Evolutionary conservation across 2,329 filamentous ascomycete genomes (phyloP), one percentile per base, ranked within the genome.

Genomic region (Penicillium sp.): DNA sequence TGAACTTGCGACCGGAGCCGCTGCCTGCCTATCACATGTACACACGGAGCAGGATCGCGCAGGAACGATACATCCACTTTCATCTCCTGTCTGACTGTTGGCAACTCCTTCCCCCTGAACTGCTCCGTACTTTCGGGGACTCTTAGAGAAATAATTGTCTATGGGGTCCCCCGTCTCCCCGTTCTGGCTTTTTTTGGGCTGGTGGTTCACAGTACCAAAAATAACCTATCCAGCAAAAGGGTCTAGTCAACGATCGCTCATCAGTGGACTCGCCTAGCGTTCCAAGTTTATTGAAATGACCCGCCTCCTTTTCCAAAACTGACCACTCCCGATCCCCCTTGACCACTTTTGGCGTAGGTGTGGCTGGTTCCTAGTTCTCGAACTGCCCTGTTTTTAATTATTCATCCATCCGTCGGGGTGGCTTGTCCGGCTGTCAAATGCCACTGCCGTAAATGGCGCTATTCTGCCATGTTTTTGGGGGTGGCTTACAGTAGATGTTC

Each of bases 201-300:
- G 18, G 29, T 26, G 18, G n/a, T 46, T 31, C 44, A 47, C 20
- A 15, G 20, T 12, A 14, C 48, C 48, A 50, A 50, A 50, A 50
- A 50, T 50, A 50, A 49, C 15, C 46, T 49, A 33, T 49, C 46
- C 46, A 31, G 26, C 6, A 12, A 26, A 50, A 43, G 49, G 52
- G 52, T 50, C 55, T 63, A 59, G 59, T 59, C 53, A 53, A 31
- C 56, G 59, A 62, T 62, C 60, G 58, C 53, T 60, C 41, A 51
- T 52, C 50, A 49, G 54, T 35, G 49, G 57, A 51, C 56, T 57
- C 33, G 25, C 50, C 61, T 64, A 62, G 60, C 60, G 61, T 65
- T 51, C 50, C 61, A 64, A 53, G 58, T 61, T 63, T 59, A 64
- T 58, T 61, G 57, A 55, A 43, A 53, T 20, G 23, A 40, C 33